Evolutionary conservation across 305 asterid species (phyloP).

Genomic region (Fraxinus latifolia): DNA sequence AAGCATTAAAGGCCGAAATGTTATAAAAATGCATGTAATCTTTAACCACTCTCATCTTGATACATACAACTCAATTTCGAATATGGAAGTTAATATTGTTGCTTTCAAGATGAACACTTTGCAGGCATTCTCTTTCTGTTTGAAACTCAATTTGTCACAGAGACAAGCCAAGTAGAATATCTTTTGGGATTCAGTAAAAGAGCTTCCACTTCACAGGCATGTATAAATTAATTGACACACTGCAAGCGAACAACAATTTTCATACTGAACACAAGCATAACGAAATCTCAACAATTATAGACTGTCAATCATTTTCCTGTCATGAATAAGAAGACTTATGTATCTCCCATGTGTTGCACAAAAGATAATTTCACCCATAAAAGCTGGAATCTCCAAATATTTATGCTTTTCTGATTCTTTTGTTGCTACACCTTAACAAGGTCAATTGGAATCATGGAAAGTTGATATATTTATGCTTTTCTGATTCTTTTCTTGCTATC

Average conservation of each 20-base stretch:
- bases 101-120: not conserved
- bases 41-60: not conserved
- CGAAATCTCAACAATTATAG: not conserved
- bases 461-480: not conserved
- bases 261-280: not conserved
- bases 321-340: not conserved
- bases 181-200: not conserved
- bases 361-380: not conserved
- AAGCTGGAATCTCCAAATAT: not conserved
- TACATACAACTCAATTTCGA: not conserved
- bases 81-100: not conserved
- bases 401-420: not conserved
- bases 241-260: conserved; percentile 10
- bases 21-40: not conserved
- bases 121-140: not conserved
- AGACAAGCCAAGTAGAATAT: not conserved
- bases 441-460: not conserved
- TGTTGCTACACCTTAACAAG: not conserved
- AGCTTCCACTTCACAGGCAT: not conserved
- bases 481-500: too few relatives aligned
- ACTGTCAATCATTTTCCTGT: not conserved
- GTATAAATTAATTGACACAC: not conserved
- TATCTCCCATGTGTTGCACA: not conserved
- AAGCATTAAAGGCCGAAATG: not conserved
- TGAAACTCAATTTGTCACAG: not conserved